phyloP scores from a whole-genome alignment of 192 early-diverging fungal species.

The Dissophora globulifera region DNA sequence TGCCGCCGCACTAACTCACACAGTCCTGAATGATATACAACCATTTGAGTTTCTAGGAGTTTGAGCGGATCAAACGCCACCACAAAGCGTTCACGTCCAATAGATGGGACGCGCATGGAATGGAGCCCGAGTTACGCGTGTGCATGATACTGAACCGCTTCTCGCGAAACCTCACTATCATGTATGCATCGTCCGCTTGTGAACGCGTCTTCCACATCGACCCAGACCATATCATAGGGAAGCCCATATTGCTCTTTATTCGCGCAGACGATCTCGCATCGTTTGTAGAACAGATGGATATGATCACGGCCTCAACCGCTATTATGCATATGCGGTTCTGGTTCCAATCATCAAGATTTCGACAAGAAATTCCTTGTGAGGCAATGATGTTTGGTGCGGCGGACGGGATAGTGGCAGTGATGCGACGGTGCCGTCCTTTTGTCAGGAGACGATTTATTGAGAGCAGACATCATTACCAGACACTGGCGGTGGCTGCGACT shows the following conservation, averaged over 20 bases:
- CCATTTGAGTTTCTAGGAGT: slow-evolving; percentile 7
- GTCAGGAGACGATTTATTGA: no score
- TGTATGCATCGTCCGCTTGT: slow-evolving; percentile 33
- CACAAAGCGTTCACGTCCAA: slow-evolving; percentile 10
- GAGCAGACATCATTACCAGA: no score
- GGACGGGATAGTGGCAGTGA: no score
- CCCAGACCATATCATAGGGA: slow-evolving; percentile 19
- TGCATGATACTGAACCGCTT: slow-evolving; percentile 48
- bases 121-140: slow-evolving; percentile 30
- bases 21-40: not conserved
- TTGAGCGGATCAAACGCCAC: slow-evolving; percentile 18
- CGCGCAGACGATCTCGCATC: slow-evolving; percentile 29
- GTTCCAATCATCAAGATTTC: no score
- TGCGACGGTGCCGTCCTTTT: no score
- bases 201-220: slow-evolving; percentile 10
- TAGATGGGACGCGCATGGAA: slow-evolving; percentile 10
- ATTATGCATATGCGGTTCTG: no score
- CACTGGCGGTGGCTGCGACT: no score
- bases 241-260: slow-evolving; percentile 26
- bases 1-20: not conserved
- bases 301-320: no score
- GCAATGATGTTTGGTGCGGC: no score
- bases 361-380: no score
- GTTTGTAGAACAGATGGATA: no score
- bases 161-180: slow-evolving; percentile 11